These are phyloP conservation scores for Immersiella caudata DNA, from an alignment of 495 filamentous ascomycete genomes.

Conservation along the genomic window DNA sequence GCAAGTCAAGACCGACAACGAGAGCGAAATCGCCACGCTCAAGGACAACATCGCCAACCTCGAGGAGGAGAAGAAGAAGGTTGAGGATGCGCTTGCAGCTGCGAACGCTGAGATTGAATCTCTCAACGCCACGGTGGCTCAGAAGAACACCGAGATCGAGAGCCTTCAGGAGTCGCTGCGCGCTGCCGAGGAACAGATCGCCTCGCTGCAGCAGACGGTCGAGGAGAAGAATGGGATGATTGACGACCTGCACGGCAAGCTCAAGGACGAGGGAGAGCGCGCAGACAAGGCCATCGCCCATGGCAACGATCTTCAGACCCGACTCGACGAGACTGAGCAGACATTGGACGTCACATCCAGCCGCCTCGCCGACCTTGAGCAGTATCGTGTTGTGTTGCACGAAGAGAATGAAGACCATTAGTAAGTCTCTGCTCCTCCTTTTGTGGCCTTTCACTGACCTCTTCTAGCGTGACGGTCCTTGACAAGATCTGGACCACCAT, in stretches of 20 bases:
- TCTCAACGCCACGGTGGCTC: constrained; percentile 27
- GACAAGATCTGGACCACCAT: constrained; percentile 46
- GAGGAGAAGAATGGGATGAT: constrained; percentile 37
- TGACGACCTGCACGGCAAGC: constrained; percentile 33
- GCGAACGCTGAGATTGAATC: constrained; percentile 33
- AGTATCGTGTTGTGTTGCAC: constrained; percentile 35
- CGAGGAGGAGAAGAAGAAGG: constrained; percentile 31
- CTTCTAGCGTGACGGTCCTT: constrained; percentile 35
- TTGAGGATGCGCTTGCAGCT: constrained; percentile 34
- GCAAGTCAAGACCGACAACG: constrained; percentile 31
- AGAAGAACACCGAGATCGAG: constrained; percentile 36
- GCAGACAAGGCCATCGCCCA: constrained; percentile 35
- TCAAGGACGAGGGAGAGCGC: constrained; percentile 30
- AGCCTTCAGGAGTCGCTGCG: constrained; percentile 33
- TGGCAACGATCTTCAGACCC: constrained; percentile 32
- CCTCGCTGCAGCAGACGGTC: constrained; percentile 34
- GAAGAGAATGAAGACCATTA: constrained; percentile 38
- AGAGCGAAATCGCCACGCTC: constrained; percentile 33
- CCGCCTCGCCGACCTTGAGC: constrained; percentile 35
- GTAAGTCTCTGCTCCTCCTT: constrained; percentile 21
- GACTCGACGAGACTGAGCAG: constrained; percentile 33
- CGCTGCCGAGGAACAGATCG: constrained; percentile 34
- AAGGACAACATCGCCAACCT: constrained; percentile 29
- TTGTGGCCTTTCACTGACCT: neutral
- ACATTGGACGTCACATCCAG: constrained; percentile 27